These are phyloP conservation scores for Rhizopus arrhizus DNA, from an alignment of 371 early-diverging fungal genomes.

Conservation along the genomic window DNA sequence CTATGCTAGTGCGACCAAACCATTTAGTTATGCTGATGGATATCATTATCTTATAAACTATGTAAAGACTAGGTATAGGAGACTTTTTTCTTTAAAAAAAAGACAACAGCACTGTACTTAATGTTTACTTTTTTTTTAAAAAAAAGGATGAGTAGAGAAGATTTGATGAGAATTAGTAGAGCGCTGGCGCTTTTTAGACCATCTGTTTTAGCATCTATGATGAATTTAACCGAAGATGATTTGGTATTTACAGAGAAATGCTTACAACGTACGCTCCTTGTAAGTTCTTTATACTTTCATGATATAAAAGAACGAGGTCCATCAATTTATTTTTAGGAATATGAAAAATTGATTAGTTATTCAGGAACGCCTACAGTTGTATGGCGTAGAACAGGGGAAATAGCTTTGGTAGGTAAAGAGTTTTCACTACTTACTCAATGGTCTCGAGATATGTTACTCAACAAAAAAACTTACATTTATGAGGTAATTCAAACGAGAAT, in stretches of 20 bases:
- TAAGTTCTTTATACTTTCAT: not conserved
- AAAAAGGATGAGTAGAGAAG: constrained; percentile 80
- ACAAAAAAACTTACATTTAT: constrained; percentile 75
- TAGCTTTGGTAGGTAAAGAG: constrained; percentile 87
- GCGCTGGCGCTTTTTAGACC: constrained; percentile 91
- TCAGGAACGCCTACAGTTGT: constrained; percentile 92
- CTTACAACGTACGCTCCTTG: constrained; percentile 61
- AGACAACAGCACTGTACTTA: no score
- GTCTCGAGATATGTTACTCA: constrained; percentile 74
- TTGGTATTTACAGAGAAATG: constrained; percentile 93
- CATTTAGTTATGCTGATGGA: constrained; percentile 84
- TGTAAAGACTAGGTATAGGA: constrained; percentile 67
- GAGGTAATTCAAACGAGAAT: constrained; percentile 45
- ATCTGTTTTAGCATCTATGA: constrained; percentile 87
- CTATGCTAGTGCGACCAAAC: constrained; percentile 62
- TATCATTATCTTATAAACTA: constrained; percentile 82
- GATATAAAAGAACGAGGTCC: not conserved
- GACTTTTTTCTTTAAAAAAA: not conserved
- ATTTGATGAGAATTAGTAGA: constrained; percentile 86
- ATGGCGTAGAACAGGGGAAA: constrained; percentile 92
- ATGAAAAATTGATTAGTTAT: constrained; percentile 83
- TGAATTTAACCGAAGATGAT: constrained; percentile 89
- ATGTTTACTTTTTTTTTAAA: constrained; percentile 7
- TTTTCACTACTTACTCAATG: constrained; percentile 87
- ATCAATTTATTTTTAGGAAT: constrained; percentile 59